phyloP scores from a whole-genome alignment of 306 rosid genomes.

The Castanea mollissima region DNA sequence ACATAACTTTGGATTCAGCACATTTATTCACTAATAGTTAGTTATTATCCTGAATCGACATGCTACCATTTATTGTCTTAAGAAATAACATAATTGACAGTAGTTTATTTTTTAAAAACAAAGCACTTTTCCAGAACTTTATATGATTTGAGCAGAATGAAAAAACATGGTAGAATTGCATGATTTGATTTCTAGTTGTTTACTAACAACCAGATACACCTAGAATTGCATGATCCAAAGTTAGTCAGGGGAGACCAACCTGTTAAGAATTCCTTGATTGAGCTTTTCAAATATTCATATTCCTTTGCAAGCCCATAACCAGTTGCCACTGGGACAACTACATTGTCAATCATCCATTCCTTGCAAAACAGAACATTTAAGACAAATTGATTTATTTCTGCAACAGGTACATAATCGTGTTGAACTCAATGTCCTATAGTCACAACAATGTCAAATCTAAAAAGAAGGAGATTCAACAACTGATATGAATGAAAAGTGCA shows the following conservation, averaged over 20 bases:
- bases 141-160: not conserved
- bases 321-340: constrained; percentile 83
- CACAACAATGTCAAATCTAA: not conserved
- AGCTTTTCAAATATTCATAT: constrained; percentile 68
- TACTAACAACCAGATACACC: not conserved
- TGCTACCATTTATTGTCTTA: not conserved
- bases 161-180: not conserved
- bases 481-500: not conserved
- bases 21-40: not conserved
- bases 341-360: constrained; percentile 87
- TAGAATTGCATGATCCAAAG: not conserved
- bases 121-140: not conserved
- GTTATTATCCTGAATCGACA: not conserved
- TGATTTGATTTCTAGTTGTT: no score
- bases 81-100: not conserved
- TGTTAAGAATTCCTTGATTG: constrained; percentile 79
- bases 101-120: not conserved
- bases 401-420: not conserved
- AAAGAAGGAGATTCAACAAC: not conserved
- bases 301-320: constrained; percentile 75
- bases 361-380: constrained; percentile 25
- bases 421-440: not conserved
- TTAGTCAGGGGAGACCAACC: constrained; percentile 38
- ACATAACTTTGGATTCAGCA: not conserved
- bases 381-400: constrained; percentile 5